phyloP scores from a whole-genome alignment of 192 early-diverging fungal species.

The Dissophora globulifera region DNA sequence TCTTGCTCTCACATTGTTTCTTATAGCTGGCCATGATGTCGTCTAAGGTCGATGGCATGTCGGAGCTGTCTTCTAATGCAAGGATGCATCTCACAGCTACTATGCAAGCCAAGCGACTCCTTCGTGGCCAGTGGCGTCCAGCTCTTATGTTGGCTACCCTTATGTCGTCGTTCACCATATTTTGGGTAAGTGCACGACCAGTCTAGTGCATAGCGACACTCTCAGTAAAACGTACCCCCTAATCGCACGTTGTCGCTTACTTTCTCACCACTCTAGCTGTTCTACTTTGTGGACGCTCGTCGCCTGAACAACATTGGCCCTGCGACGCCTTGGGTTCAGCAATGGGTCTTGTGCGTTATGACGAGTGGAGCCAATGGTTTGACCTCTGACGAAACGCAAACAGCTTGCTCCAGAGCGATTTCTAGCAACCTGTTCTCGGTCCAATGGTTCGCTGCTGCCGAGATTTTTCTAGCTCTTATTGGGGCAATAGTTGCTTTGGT shows the following conservation, averaged over 20 bases:
- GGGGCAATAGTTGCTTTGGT: constrained; percentile 27
- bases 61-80: constrained; percentile 22
- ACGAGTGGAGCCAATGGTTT: not conserved
- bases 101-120: constrained; percentile 44
- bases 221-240: too few relatives aligned
- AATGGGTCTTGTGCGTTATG: constrained; percentile 11
- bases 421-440: constrained; percentile 26
- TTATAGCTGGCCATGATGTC: constrained; percentile 28
- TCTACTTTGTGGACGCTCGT: constrained; percentile 36
- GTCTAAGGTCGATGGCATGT: constrained; percentile 29
- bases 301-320: not conserved
- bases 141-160: constrained; percentile 34
- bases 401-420: constrained; percentile 5
- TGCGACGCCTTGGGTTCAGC: constrained; percentile 16
- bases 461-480: constrained; percentile 25
- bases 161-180: constrained; percentile 23
- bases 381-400: constrained; percentile 21
- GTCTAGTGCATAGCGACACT: too few relatives aligned
- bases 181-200: constrained; percentile 46
- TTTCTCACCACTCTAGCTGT: constrained; percentile 15
- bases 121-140: constrained; percentile 51
- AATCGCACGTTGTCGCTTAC: too few relatives aligned
- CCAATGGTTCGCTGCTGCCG: constrained; percentile 36
- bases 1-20: too few relatives aligned
- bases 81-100: constrained; percentile 22